Percentiles rank a stretch among this genome's conserved stretches.
Evolutionary conservation across 2,329 filamentous ascomycete species (phyloP).

Genomic region (Pseudogymnoascus sp.): DNA sequence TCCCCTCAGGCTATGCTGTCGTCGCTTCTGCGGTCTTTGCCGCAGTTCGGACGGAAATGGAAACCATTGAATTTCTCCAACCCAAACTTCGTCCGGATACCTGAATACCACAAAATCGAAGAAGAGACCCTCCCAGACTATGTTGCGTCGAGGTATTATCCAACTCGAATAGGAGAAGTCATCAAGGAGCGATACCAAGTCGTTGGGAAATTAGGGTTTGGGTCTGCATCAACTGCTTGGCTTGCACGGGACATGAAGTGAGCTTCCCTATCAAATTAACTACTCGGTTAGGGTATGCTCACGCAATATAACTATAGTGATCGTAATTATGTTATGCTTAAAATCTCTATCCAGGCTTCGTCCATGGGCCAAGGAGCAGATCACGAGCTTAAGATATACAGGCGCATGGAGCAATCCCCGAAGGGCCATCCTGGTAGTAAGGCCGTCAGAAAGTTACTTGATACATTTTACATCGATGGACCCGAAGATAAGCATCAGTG

Average conservation of each 20-base stretch:
- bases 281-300: constrained; percentile 2
- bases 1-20: not conserved
- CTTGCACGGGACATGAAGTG: constrained; percentile 17
- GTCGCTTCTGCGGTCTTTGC: not conserved
- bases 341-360: constrained; percentile 14
- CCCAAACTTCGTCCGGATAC: not conserved
- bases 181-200: constrained; percentile 16
- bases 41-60: not conserved
- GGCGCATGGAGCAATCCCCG: constrained; percentile 27
- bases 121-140: not conserved
- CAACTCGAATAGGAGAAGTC: constrained; percentile 14
- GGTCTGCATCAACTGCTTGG: constrained; percentile 18
- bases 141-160: constrained; percentile 13
- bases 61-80: constrained; percentile 1
- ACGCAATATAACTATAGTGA: constrained; percentile 12
- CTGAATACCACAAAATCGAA: constrained; percentile 1
- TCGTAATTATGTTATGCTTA: constrained; percentile 17
- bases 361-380: constrained; percentile 11
- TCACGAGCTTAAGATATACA: constrained; percentile 37
- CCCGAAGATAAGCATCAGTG: constrained; percentile 31
- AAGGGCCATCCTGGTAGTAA: constrained; percentile 27
- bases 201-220: constrained; percentile 18
- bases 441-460: constrained; percentile 29
- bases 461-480: constrained; percentile 31
- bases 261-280: constrained; percentile 14